Evolutionary conservation across 306 rosid genomes (phyloP).

Genomic region (Comarum palustre): DNA sequence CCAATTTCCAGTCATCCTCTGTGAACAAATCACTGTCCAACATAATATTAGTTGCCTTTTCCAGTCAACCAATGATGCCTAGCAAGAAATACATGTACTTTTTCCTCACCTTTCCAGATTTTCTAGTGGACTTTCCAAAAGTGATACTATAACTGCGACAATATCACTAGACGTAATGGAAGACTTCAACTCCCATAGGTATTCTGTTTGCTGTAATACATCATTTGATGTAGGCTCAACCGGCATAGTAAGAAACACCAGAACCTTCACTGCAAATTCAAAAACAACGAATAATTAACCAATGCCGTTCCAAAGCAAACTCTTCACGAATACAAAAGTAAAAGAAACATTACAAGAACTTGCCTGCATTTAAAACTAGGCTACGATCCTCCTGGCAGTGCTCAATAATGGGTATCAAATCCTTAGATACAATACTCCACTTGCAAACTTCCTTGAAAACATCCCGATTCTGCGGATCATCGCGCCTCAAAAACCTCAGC

Average conservation of each 20-base stretch:
- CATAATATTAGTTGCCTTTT: slow-evolving; percentile 9
- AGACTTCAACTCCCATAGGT: slow-evolving; percentile 77
- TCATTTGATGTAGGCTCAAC: slow-evolving; percentile 70
- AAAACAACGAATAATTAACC: background rate
- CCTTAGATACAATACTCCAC: slow-evolving; percentile 69
- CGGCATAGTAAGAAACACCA: slow-evolving; percentile 95
- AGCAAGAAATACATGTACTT: slow-evolving; percentile 14
- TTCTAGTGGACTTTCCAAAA: slow-evolving; percentile 78
- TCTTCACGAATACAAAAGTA: background rate
- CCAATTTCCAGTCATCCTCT: slow-evolving; percentile 96
- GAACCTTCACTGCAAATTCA: slow-evolving; percentile 61
- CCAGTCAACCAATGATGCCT: background rate
- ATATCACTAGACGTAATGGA: slow-evolving; percentile 62
- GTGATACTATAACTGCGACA: slow-evolving; percentile 54
- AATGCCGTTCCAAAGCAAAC: background rate
- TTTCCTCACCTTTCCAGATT: slow-evolving; percentile 69
- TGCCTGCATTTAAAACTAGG: slow-evolving; percentile 68
- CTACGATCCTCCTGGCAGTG: slow-evolving; percentile 62
- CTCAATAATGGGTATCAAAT: slow-evolving; percentile 76
- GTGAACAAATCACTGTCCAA: slow-evolving; percentile 61
- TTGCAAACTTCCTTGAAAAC: slow-evolving; percentile 89
- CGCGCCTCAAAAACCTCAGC: slow-evolving; percentile 87
- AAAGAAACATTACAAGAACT: slow-evolving; percentile 15
- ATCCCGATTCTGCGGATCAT: slow-evolving; percentile 73
- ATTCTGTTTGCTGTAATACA: slow-evolving; percentile 71